These are phyloP conservation scores for Saussurea involucrata DNA, from an alignment of 129 eudicot genomes.

Conservation along the genomic window DNA sequence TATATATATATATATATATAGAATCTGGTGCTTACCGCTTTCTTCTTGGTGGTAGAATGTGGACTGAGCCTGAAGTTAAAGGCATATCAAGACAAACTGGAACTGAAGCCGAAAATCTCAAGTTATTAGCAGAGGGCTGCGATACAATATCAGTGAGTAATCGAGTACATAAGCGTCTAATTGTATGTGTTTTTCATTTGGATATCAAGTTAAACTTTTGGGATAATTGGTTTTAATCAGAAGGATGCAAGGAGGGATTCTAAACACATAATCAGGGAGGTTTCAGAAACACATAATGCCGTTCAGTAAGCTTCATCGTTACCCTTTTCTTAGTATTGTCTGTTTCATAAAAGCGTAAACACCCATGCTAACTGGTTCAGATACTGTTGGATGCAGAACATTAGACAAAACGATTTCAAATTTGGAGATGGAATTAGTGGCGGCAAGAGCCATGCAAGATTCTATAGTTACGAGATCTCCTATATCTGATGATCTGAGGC, in stretches of 20 bases:
- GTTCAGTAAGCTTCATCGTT: constrained; percentile 52
- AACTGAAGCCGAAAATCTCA: constrained; percentile 49
- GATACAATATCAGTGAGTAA: constrained; percentile 56
- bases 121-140: constrained; percentile 63
- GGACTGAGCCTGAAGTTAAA: constrained; percentile 79
- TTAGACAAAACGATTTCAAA: constrained; percentile 76
- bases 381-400: constrained; percentile 31
- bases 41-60: constrained; percentile 48
- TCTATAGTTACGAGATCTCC: constrained; percentile 69
- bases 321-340: neutral
- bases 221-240: constrained; percentile 20
- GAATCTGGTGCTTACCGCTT: neutral
- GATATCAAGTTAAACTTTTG: neutral
- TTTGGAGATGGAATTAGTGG: constrained; percentile 92
- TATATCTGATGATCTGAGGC: constrained; percentile 41
- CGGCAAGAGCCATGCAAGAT: constrained; percentile 94
- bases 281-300: constrained; percentile 60
- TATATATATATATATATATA: too few relatives aligned
- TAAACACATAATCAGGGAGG: constrained; percentile 43
- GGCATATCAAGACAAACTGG: constrained; percentile 41
- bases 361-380: neutral
- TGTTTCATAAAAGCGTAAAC: neutral
- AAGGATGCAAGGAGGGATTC: constrained; percentile 44
- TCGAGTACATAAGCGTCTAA: neutral
- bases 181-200: neutral